Evolutionary conservation across 1,284 basidiomycete genomes (phyloP).

Genomic region (Cutaneotrichosporon sp.): DNA sequence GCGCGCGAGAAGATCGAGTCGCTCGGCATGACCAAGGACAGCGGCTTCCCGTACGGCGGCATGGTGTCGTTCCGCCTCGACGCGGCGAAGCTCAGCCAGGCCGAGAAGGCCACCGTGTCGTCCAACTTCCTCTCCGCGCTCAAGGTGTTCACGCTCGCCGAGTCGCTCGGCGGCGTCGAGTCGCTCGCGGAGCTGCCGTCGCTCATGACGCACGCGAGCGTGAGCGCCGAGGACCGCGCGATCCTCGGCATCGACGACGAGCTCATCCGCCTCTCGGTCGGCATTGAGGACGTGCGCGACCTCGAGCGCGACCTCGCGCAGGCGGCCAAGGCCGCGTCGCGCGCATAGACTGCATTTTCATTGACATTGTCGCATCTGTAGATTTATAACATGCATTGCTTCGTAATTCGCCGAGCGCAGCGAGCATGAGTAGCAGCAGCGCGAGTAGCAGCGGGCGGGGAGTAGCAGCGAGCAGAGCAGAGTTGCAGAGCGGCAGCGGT

Average conservation of each 20-base stretch:
- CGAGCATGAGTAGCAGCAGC: too few relatives aligned
- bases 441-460: too few relatives aligned
- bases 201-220: constrained; percentile 65
- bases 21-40: constrained; percentile 42
- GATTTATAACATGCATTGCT: constrained; percentile 8
- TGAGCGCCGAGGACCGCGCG: constrained; percentile 53
- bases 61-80: constrained; percentile 60
- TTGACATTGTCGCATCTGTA: background rate
- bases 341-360: constrained; percentile 2
- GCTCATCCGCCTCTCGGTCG: constrained; percentile 80
- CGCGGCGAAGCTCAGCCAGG: constrained; percentile 16
- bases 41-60: constrained; percentile 72
- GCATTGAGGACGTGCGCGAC: constrained; percentile 85
- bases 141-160: constrained; percentile 79
- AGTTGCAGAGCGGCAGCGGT: too few relatives aligned
- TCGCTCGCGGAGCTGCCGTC: constrained; percentile 80
- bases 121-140: constrained; percentile 67
- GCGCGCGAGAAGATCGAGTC: constrained; percentile 19
- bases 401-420: background rate
- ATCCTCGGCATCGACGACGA: constrained; percentile 76
- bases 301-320: constrained; percentile 71
- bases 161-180: constrained; percentile 90
- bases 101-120: constrained; percentile 56
- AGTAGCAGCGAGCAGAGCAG: too few relatives aligned
- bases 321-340: constrained; percentile 57